Conservation (phyloP, 2,329 filamentous ascomycete genomes). For the Cytospora schulzeri region DNA sequence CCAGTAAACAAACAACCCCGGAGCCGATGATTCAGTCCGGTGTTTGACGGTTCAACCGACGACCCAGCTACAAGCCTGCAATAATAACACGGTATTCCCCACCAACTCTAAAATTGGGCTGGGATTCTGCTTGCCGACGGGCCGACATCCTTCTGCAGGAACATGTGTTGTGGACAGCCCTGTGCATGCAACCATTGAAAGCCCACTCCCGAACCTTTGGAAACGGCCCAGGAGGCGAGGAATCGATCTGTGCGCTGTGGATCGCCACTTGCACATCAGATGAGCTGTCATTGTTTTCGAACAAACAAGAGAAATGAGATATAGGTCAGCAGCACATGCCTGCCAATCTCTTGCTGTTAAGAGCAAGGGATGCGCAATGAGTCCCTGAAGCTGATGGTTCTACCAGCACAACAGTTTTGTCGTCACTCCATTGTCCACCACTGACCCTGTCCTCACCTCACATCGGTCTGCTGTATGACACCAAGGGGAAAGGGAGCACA, state of each 20-base stretch:
- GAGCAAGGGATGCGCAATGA: background rate
- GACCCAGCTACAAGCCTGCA: background rate
- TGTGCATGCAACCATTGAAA: background rate
- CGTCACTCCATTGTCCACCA: background rate
- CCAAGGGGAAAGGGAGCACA: background rate
- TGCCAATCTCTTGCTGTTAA: background rate
- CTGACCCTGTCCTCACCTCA: background rate
- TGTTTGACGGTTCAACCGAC: background rate
- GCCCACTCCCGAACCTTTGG: background rate
- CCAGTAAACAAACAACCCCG: background rate
- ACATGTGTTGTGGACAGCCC: background rate
- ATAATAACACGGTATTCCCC: background rate
- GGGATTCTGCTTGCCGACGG: background rate
- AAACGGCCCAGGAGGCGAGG: background rate
- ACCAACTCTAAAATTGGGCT: background rate
- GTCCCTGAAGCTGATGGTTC: constrained; percentile 1
- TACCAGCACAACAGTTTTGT: background rate
- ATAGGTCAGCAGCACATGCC: constrained; percentile 1
- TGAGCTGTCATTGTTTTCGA: background rate
- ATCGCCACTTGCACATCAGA: background rate
- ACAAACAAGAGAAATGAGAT: background rate
- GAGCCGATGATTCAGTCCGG: background rate
- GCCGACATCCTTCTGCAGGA: background rate
- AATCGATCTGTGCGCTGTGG: background rate
- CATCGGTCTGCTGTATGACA: background rate